A percentile compares a stretch with the other conserved stretches of the same genome.
phyloP scores from a whole-genome alignment of 768 basidiomycete species.

The Phaffia australis region DNA sequence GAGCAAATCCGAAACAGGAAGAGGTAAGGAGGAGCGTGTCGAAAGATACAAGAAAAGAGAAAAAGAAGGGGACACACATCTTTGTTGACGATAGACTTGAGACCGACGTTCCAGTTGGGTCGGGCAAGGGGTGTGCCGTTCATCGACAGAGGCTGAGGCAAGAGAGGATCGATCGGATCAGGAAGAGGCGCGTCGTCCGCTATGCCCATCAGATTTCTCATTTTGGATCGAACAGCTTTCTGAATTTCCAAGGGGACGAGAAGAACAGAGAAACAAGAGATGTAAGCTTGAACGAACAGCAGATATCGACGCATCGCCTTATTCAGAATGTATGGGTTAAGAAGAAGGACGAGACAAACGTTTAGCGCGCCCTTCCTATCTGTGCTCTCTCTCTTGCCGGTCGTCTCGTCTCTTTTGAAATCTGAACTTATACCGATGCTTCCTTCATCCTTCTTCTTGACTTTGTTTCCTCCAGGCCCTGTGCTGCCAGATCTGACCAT shows the following conservation, averaged over 20 bases:
- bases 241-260: neutral
- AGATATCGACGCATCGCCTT: too few species aligned
- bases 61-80: neutral
- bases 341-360: too few species aligned
- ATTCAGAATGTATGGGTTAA: too few species aligned
- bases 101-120: conserved; percentile 12
- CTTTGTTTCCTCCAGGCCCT: too few species aligned
- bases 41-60: neutral
- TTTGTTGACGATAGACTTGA: conserved; percentile 10
- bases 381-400: too few species aligned
- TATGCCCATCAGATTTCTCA: conserved; percentile 19
- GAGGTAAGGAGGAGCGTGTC: neutral
- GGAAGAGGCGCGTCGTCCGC: conserved; percentile 11
- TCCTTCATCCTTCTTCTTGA: too few species aligned
- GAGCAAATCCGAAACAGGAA: neutral
- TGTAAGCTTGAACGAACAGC: too few species aligned
- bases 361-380: too few species aligned
- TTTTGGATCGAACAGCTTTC: conserved; percentile 20
- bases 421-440: too few species aligned
- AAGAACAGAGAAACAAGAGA: conserved; percentile 1
- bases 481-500: too few species aligned
- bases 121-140: neutral
- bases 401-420: too few species aligned
- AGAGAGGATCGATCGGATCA: conserved; percentile 9
- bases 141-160: too few species aligned